A percentile compares a stretch with the other conserved stretches of the same genome.
Evolutionary conservation across 2,329 filamentous ascomycete genomes (phyloP).

Genomic region (Boeremia exigua): DNA sequence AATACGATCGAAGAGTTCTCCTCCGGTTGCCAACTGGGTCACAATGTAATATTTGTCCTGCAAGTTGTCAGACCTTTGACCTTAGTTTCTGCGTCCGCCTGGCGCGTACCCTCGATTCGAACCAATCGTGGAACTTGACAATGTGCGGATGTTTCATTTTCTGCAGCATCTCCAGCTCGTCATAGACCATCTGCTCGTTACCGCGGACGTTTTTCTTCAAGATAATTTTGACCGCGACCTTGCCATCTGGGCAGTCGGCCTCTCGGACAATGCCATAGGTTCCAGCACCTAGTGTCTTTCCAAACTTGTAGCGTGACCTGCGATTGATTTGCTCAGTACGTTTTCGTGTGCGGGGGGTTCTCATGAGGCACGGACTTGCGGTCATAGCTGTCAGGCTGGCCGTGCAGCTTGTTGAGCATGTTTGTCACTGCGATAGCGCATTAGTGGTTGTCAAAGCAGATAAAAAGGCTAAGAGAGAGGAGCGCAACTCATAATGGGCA

Average conservation of each 20-base stretch:
- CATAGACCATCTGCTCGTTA: slow-evolving; percentile 98
- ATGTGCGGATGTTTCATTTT: slow-evolving; percentile 92
- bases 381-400: slow-evolving; percentile 97
- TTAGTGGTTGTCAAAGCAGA: slow-evolving; percentile 18
- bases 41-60: slow-evolving; percentile 99
- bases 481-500: slow-evolving; percentile 46
- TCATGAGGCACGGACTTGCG: slow-evolving; percentile 74
- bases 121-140: slow-evolving; percentile 98
- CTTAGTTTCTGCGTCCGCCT: neutral
- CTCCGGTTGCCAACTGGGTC: slow-evolving; percentile 92
- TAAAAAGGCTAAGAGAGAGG: slow-evolving; percentile 14
- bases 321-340: slow-evolving; percentile 39
- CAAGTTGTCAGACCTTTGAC: slow-evolving; percentile 23
- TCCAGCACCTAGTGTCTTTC: slow-evolving; percentile 90
- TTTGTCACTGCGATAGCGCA: slow-evolving; percentile 67
- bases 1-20: slow-evolving; percentile 96
- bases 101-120: slow-evolving; percentile 84
- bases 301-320: slow-evolving; percentile 88
- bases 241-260: slow-evolving; percentile 81
- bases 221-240: slow-evolving; percentile 98
- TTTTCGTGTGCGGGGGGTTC: slow-evolving; percentile 21
- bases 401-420: slow-evolving; percentile 95
- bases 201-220: slow-evolving; percentile 99
- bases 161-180: slow-evolving; percentile 94
- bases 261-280: slow-evolving; percentile 99